A percentile compares a stretch with the other conserved stretches of the same genome.
Conservation (phyloP, 1,284 basidiomycete species). For the Mrakiaceae sp. region DNA sequence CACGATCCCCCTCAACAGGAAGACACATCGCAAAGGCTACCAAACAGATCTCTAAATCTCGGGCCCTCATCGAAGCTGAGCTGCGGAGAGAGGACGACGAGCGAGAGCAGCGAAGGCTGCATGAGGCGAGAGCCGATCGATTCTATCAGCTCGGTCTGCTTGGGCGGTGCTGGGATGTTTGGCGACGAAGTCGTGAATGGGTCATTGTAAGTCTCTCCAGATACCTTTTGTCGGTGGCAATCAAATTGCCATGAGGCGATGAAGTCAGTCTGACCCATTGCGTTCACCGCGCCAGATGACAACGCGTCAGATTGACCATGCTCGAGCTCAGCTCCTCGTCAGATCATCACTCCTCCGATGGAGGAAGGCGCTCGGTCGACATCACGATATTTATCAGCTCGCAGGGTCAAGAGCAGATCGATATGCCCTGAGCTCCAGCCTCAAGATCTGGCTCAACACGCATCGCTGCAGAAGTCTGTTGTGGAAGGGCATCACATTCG, state of each 20-base stretch:
- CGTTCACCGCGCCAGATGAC: conserved; percentile 21
- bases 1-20: too few species aligned
- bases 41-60: conserved; percentile 5
- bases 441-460: conserved; percentile 1
- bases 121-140: conserved; percentile 28
- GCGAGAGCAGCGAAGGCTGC: conserved; percentile 12
- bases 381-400: not conserved
- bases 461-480: not conserved
- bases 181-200: conserved; percentile 28
- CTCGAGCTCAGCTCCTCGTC: conserved; percentile 27
- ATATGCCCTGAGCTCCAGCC: not conserved
- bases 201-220: conserved; percentile 22
- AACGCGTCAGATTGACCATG: conserved; percentile 27
- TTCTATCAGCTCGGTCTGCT: conserved; percentile 29
- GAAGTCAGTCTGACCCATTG: not conserved
- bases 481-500: not conserved
- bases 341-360: conserved; percentile 28
- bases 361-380: conserved; percentile 16
- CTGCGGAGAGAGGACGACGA: conserved; percentile 13
- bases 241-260: not conserved
- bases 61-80: conserved; percentile 13
- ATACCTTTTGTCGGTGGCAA: too few species aligned
- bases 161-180: conserved; percentile 31
- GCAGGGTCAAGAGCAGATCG: not conserved
- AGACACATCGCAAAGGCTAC: not conserved